phyloP scores from a whole-genome alignment of 257 asterid genomes.

The Schizonepeta tenuifolia region DNA sequence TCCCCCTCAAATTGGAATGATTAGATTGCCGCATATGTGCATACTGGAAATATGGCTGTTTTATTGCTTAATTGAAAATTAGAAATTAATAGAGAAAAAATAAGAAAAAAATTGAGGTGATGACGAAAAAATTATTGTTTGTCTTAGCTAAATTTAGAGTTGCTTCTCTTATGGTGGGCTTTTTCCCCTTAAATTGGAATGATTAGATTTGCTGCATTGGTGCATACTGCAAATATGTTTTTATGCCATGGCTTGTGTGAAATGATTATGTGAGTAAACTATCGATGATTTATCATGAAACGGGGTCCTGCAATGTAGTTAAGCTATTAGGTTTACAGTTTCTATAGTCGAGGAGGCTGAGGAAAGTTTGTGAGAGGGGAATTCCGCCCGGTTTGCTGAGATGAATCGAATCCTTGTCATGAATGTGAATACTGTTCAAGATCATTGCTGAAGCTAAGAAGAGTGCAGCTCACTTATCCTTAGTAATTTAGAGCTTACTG shows the following conservation, averaged over 20 bases:
- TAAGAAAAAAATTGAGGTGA: too few relatives aligned
- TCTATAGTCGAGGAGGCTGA: neutral
- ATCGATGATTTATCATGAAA: neutral
- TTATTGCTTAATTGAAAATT: too few relatives aligned
- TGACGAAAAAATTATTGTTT: too few relatives aligned
- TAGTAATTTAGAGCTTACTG: slow-evolving; percentile 22
- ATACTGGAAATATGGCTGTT: too few relatives aligned
- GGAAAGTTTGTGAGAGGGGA: slow-evolving; percentile 36
- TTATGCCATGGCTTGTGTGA: neutral
- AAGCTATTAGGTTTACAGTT: neutral
- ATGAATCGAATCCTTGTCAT: slow-evolving; percentile 63
- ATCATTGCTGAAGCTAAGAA: slow-evolving; percentile 63
- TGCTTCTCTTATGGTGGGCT: too few relatives aligned
- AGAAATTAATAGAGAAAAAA: too few relatives aligned
- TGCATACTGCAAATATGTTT: neutral
- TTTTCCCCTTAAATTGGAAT: too few relatives aligned
- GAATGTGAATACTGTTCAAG: slow-evolving; percentile 67
- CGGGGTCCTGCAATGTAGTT: neutral
- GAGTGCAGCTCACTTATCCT: slow-evolving; percentile 26
- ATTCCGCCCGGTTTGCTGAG: slow-evolving; percentile 68
- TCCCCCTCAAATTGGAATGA: too few relatives aligned
- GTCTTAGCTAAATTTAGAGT: neutral
- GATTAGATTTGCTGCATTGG: neutral
- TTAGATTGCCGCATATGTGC: too few relatives aligned
- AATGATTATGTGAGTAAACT: neutral